Evolutionary conservation across 2,329 filamentous ascomycete species (phyloP).

Genomic region (Trichoderma semiorbis): DNA sequence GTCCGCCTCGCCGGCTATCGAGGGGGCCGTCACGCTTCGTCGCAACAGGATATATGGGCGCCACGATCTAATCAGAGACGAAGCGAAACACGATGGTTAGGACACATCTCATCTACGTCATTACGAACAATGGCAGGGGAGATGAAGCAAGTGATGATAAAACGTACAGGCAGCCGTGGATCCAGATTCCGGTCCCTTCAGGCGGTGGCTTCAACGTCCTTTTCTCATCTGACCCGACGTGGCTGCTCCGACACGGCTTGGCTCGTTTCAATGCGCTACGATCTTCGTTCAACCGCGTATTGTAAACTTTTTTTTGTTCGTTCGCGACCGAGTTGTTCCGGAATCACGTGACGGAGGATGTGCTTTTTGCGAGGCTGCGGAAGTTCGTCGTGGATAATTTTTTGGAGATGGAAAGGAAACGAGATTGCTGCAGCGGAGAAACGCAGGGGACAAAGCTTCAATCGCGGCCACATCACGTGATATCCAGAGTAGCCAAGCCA

Average conservation of each 20-base stretch:
- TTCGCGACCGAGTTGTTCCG: constrained; percentile 27
- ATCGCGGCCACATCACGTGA: constrained; percentile 28
- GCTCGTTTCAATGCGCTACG: constrained; percentile 21
- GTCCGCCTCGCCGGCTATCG: constrained; percentile 54
- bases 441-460: constrained; percentile 23
- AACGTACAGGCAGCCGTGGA: constrained; percentile 33
- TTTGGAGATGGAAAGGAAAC: constrained; percentile 20
- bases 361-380: constrained; percentile 22
- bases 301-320: constrained; percentile 21
- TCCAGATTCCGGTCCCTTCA: constrained; percentile 29
- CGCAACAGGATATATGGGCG: constrained; percentile 53
- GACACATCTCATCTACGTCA: constrained; percentile 26
- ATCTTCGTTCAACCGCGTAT: constrained; percentile 17
- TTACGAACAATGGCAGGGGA: constrained; percentile 17
- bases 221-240: constrained; percentile 28
- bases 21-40: constrained; percentile 50
- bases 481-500: constrained; percentile 22
- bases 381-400: background rate
- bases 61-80: constrained; percentile 40
- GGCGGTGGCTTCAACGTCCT: constrained; percentile 25
- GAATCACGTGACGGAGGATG: constrained; percentile 33
- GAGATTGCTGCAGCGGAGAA: constrained; percentile 15
- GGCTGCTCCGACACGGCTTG: constrained; percentile 23
- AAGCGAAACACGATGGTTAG: background rate
- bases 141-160: constrained; percentile 16